phyloP scores from a whole-genome alignment of 768 basidiomycete genomes.

The Tulasnella sp. region DNA sequence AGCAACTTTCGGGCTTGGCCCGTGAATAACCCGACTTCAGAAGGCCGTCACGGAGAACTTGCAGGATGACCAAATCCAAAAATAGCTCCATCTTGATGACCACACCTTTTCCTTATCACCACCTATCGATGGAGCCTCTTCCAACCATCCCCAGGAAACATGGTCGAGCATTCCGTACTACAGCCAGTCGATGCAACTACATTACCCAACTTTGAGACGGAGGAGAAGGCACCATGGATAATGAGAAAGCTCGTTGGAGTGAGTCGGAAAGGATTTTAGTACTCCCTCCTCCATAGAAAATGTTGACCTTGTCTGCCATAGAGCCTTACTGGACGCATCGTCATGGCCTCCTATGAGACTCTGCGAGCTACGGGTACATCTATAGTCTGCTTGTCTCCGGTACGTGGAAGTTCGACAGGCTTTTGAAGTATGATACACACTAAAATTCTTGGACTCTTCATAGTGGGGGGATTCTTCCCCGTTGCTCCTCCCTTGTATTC shows the following conservation, averaged over 20 bases:
- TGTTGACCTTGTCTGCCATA: constrained; percentile 33
- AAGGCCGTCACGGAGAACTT: neutral
- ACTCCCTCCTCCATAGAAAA: neutral
- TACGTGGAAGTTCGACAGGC: constrained; percentile 33
- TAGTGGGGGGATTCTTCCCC: constrained; percentile 66
- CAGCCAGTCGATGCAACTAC: constrained; percentile 32
- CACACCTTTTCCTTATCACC: neutral
- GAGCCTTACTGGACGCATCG: constrained; percentile 61
- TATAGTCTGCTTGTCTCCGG: constrained; percentile 60
- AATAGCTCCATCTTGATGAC: neutral
- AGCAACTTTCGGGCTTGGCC: neutral
- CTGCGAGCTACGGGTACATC: constrained; percentile 57
- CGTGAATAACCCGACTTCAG: neutral
- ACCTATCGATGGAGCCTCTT: neutral
- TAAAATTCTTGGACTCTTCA: neutral
- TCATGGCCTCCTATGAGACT: constrained; percentile 62
- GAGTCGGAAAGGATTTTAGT: constrained; percentile 36
- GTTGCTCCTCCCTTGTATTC: constrained; percentile 58
- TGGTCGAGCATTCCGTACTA: constrained; percentile 28
- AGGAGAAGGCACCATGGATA: constrained; percentile 60
- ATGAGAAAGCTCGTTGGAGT: constrained; percentile 62
- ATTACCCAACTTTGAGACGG: constrained; percentile 42
- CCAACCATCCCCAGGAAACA: neutral
- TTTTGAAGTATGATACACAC: constrained; percentile 4
- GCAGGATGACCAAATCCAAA: neutral